These are phyloP conservation scores for Trametes cingulata DNA, from an alignment of 768 basidiomycete genomes.

Conservation along the genomic window DNA sequence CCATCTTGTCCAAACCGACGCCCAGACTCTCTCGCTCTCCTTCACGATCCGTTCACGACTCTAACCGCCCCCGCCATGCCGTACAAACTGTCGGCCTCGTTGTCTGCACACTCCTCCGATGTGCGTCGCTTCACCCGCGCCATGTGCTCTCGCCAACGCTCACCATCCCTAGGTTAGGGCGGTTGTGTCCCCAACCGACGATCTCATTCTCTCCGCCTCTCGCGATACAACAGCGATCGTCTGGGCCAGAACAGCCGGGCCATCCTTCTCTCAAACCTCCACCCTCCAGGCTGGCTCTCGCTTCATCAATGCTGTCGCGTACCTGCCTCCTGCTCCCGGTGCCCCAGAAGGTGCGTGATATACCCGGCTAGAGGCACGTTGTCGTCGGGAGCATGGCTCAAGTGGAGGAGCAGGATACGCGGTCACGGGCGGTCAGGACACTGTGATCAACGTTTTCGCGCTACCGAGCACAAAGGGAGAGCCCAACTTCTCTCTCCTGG, in stretches of 20 bases:
- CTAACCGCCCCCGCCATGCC: constrained; percentile 47
- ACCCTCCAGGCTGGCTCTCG: constrained; percentile 66
- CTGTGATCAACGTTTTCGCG: constrained; percentile 81
- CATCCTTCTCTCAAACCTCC: constrained; percentile 54
- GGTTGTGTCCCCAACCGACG: constrained; percentile 71
- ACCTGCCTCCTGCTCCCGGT: constrained; percentile 66
- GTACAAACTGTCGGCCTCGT: constrained; percentile 76
- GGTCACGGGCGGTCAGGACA: constrained; percentile 88
- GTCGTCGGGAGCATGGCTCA: constrained; percentile 4
- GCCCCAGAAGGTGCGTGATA: constrained; percentile 63
- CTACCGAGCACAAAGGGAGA: constrained; percentile 61
- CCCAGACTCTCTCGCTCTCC: constrained; percentile 20
- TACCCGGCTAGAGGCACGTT: constrained; percentile 7
- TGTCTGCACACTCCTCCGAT: constrained; percentile 71
- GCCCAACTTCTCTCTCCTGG: constrained; percentile 80
- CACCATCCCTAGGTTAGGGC: constrained; percentile 69
- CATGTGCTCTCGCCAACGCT: constrained; percentile 23
- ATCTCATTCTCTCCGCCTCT: constrained; percentile 85
- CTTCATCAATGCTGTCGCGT: constrained; percentile 81
- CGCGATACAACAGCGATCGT: constrained; percentile 89
- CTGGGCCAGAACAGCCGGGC: constrained; percentile 63
- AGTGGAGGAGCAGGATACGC: constrained; percentile 56
- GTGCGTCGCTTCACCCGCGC: constrained; percentile 44
- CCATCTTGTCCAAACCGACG: constrained; percentile 19
- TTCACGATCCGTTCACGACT: constrained; percentile 21